Conservation (phyloP, 257 asterid genomes). For the Schizonepeta tenuifolia region DNA sequence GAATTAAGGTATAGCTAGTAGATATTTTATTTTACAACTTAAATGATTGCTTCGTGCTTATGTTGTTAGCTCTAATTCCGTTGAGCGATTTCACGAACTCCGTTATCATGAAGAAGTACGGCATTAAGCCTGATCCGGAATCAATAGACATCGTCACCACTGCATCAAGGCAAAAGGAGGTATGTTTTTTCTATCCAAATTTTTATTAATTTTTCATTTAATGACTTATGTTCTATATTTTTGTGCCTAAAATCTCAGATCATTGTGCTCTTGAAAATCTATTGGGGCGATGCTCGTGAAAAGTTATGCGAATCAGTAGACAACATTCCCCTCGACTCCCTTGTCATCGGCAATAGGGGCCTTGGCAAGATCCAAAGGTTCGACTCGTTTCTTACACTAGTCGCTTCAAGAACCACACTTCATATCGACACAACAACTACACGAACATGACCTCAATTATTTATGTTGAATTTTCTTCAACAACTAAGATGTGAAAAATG, state of each 20-base stretch:
- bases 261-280: conserved; percentile 66
- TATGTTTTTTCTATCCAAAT: not conserved
- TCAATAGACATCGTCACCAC: conserved; percentile 62
- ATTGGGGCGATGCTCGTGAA: conserved; percentile 95
- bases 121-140: conserved; percentile 62
- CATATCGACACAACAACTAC: not conserved
- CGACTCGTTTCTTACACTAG: not conserved
- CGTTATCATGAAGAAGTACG: conserved; percentile 69
- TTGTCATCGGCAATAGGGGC: conserved; percentile 86
- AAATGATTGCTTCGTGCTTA: not conserved
- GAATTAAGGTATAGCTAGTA: no score
- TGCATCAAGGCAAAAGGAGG: conserved; percentile 75
- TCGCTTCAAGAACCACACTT: no score
- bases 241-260: conserved; percentile 45
- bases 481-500: not conserved
- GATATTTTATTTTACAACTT: no score
- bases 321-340: conserved; percentile 66
- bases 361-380: conserved; percentile 89
- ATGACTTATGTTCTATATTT: not conserved
- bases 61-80: conserved; percentile 74
- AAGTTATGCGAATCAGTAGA: conserved; percentile 74
- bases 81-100: conserved; percentile 57
- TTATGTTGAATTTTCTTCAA: not conserved
- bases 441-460: not conserved
- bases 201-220: not conserved